Evolutionary conservation across 108 stramenopile genomes (phyloP), one percentile per base, ranked within the genome.

Genomic region (Licmophora abbreviata): DNA sequence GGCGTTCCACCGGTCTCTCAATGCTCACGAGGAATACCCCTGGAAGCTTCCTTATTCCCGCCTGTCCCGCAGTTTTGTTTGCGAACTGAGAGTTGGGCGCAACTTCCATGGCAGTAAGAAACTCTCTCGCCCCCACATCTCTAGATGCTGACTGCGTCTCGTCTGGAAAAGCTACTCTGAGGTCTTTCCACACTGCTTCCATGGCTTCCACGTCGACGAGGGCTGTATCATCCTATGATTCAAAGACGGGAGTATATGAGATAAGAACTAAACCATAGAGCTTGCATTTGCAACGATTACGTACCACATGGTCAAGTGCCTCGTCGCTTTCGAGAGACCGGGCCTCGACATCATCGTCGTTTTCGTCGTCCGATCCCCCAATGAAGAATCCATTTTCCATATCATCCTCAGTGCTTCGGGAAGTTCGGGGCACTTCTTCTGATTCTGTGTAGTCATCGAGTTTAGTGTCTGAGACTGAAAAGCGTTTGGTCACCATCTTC

Each of bases 1-100:
- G 18, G 20, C 38, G 15, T 12, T 35, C 34, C n/a, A 12, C 46
- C 0, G 85, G 89, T 15, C 89, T 67, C 48, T 92, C 89, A 50
- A 92, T 77, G 31, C 66, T 66, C 23, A 92, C 75, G n/a, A 92
- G 54, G 40, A 76, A 73, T 1, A 87, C 53, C 7, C 84, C 89
- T 12, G 79, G 63, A 8, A 83, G 56, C 40, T 80, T 85, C 53
- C 71, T 59, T 8, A 86, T 46, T n/a, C 85, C 89, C 28, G 48
- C 43, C 42, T 85, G 61, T 0, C 50, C 52, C 3, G 79, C 65
- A 26, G 64, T 79, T 40, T 78, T 73, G 11, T 58, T 63, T 0
- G 59, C 61, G 14, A 82, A 76, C 15, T 63, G 41, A 14, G 84
- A 81, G 33, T 80, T 74, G 0, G 58, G 54, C 10, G 65, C 46